Evolutionary conservation across 495 filamentous ascomycete genomes (phyloP), one percentile per base, ranked within the genome.

Genomic region (Penicillium maclennaniae): DNA sequence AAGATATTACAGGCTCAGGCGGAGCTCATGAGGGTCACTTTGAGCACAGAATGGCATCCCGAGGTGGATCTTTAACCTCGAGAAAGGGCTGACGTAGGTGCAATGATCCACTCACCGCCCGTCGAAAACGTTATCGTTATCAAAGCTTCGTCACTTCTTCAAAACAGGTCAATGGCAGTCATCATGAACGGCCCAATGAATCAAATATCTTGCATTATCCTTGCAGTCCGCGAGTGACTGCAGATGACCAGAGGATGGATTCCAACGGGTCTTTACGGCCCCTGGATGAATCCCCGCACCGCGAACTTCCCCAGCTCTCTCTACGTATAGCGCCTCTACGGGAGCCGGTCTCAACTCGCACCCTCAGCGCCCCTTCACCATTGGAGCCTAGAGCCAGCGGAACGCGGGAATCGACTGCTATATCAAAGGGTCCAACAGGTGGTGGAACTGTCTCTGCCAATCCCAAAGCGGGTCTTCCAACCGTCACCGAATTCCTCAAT

Each of bases 311-410:
- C 45, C 69, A 73, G 47, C 67, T 71, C 8, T 69, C 69, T 48
- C 61, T 80, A 38, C 72, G 72, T 48, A 81, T 81, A 45, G 72
- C 78, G 51, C 77, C 77, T 47, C 63, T 81, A 39, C 74, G 75
- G 37, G 73, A 77, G 45, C 76, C 74, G 12, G 71, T 70, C 19
- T 69, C 76, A 27, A 73, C 71, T 19, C 71, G 76, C 37, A 63
- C 60, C n/a, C 61, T 74, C 49, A 72, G 68, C 46, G 56, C 66
- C 17, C 76, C 73, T 16, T 69, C 73, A 15, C 72, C 77, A 8
- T 61, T 79, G 31, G 75, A 81, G 54, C 75, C 77, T 12, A 77
- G 73, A 53, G 73, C 75, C 34, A 71, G 65, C 34, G 67, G 65
- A 9, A 54, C 59, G 14, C 59, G 66, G 28, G 67, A 78, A 1